Conservation (phyloP, 805 yeast genomes). For the Metschnikowia cubensis region DNA sequence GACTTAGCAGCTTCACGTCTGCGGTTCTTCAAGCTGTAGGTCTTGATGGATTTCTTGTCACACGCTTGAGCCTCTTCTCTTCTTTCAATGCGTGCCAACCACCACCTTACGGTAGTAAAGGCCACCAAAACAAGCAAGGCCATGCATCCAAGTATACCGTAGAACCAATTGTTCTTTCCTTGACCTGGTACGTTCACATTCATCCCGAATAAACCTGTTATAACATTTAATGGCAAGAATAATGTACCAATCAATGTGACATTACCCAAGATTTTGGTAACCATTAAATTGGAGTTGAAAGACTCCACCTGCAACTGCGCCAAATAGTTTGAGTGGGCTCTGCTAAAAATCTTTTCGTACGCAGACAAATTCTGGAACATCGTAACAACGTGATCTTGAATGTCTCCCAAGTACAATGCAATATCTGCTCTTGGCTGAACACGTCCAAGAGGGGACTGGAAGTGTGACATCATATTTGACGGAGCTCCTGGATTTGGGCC, state of each 20-base stretch:
- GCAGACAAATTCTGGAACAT: conserved; percentile 89
- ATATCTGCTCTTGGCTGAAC: conserved; percentile 81
- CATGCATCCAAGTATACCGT: conserved; percentile 53
- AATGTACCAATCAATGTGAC: conserved; percentile 89
- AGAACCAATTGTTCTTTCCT: conserved; percentile 35
- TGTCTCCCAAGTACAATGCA: conserved; percentile 89
- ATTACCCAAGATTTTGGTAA: conserved; percentile 81
- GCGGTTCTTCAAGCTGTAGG: conserved; percentile 21
- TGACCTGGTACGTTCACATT: conserved; percentile 83
- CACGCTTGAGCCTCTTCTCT: conserved; percentile 7
- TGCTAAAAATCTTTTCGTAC: conserved; percentile 87
- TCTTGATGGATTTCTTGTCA: conserved; percentile 21
- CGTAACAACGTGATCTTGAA: conserved; percentile 94
- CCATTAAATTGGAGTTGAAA: conserved; percentile 77
- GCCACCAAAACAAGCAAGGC: conserved; percentile 23
- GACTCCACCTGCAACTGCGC: conserved; percentile 94
- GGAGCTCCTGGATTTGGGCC: conserved; percentile 37
- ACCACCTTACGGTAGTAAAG: conserved; percentile 21
- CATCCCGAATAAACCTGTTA: conserved; percentile 95
- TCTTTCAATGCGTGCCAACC: conserved; percentile 18
- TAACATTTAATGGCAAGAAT: conserved; percentile 81
- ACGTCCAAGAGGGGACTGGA: conserved; percentile 21
- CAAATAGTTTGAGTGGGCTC: conserved; percentile 87
- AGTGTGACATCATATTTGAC: conserved; percentile 18
- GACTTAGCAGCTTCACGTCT: conserved; percentile 35